Evolutionary conservation across 352 stramenopile genomes (phyloP), one percentile per base, ranked within the genome.

Genomic region (Phytophthora citricola): DNA sequence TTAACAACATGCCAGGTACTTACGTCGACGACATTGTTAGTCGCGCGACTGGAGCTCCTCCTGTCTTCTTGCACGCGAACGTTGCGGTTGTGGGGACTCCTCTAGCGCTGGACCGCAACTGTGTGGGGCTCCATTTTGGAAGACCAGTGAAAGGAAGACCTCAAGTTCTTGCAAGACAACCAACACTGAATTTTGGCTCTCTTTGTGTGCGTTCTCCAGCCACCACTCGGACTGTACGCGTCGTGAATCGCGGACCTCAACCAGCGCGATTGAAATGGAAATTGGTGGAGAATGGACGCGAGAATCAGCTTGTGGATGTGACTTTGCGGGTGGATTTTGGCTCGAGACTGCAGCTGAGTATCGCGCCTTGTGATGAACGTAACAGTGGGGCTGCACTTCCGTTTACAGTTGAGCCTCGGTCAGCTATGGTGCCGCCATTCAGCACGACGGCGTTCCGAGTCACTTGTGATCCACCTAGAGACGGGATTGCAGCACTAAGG

Each of bases 1-100:
- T 91, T 66, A 93, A 88, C 74, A 92, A 94, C 72, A 87, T 93
- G 71, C 78, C 87, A 3, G 87, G 87, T 5, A 56, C 45, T 8
- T 95, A 89, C 67, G 53, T 73, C 2, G 85, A 93, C 60, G 81
- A 83, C 29, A 75, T 95, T 11, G 74, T 90, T 32, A 84, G 79
- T 32, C 83, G 82, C 9, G 70, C 85, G 0, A 52, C 58, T 2
- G 82, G 77, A 4, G 49, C 77, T 6, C 81, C 81, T n/a, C 84
- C 82, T 0, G 79, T 92, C 2, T 70, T 91, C n/a, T 63, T 94
- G 5, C 83, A 85, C 20, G 61, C 78, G 0, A 82, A 72, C 0
- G 83, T 84, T 2, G 81, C 66, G 0, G 69, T 94, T 39, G 75
- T 90, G 0, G 86, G 86, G 10, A 78, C 77, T 2, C 84, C 86